These are phyloP conservation scores for Xylariales sp. DNA, from an alignment of 2,329 filamentous ascomycete genomes.

Conservation along the genomic window DNA sequence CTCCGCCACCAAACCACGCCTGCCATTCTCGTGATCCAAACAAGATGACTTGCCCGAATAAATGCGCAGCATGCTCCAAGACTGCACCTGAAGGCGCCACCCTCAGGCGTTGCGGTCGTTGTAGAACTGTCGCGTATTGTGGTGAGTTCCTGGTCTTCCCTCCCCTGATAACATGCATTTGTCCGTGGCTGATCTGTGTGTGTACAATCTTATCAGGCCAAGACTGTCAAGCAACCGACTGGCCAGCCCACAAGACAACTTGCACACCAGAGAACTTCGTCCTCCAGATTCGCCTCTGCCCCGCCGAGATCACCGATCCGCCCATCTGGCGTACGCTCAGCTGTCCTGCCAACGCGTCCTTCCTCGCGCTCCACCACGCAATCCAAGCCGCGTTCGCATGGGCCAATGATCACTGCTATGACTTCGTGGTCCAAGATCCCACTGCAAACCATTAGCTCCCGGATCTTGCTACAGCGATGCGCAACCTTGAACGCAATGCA, in stretches of 20 bases:
- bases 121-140: not conserved
- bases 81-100: not conserved
- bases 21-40: not conserved
- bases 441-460: not conserved
- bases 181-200: not conserved
- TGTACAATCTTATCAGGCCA: not conserved
- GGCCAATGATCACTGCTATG: conserved; percentile 1
- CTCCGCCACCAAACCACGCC: not conserved
- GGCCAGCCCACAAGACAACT: not conserved
- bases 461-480: not conserved
- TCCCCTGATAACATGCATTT: not conserved
- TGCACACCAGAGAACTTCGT: not conserved
- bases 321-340: not conserved
- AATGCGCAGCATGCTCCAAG: not conserved
- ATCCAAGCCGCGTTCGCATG: not conserved
- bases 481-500: not conserved
- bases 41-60: not conserved
- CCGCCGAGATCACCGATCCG: not conserved
- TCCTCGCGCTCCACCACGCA: not conserved
- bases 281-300: not conserved
- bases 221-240: not conserved
- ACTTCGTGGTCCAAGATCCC: conserved; percentile 1
- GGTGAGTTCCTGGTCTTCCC: not conserved
- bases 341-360: not conserved
- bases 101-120: not conserved